Percentiles rank a stretch among this genome's conserved stretches.
These are phyloP conservation scores for Aquanectria penicillioides DNA, from an alignment of 2,329 filamentous ascomycete species.

Conservation along the genomic window DNA sequence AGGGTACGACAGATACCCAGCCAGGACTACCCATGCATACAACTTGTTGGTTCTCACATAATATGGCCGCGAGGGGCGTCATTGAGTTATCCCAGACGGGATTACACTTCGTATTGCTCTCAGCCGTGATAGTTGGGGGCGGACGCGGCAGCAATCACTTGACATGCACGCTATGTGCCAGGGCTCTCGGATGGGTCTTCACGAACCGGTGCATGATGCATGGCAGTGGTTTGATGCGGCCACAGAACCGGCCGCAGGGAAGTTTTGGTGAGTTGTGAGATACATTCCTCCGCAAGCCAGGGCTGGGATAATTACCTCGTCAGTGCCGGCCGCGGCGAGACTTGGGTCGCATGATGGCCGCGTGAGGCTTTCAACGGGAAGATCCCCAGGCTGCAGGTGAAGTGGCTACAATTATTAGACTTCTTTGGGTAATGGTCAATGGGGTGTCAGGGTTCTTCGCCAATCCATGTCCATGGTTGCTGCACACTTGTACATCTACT, in stretches of 20 bases:
- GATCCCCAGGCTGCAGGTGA: conserved; percentile 32
- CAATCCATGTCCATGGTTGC: not conserved
- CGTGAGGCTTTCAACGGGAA: conserved; percentile 38
- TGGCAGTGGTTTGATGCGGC: conserved; percentile 26
- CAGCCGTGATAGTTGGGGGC: conserved; percentile 19
- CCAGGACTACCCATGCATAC: conserved; percentile 35
- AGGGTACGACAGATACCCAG: too few relatives aligned
- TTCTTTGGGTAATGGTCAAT: not conserved
- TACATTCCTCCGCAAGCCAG: conserved; percentile 9
- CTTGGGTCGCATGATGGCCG: conserved; percentile 35
- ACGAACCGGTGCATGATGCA: conserved; percentile 26
- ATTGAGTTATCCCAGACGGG: conserved; percentile 29
- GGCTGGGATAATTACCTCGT: conserved; percentile 6
- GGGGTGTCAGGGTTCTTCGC: not conserved
- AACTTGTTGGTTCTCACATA: conserved; percentile 35
- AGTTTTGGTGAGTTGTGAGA: conserved; percentile 13
- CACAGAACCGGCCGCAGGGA: conserved; percentile 26
- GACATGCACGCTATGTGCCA: conserved; percentile 43
- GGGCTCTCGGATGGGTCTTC: conserved; percentile 32
- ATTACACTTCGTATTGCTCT: conserved; percentile 32
- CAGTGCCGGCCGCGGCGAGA: conserved; percentile 22
- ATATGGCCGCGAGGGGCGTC: conserved; percentile 16
- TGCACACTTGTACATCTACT: conserved; percentile 6
- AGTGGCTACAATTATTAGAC: not conserved
- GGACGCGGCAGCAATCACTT: conserved; percentile 43